Conservation (phyloP, 495 filamentous ascomycete genomes). For the Penicillium canariense region DNA sequence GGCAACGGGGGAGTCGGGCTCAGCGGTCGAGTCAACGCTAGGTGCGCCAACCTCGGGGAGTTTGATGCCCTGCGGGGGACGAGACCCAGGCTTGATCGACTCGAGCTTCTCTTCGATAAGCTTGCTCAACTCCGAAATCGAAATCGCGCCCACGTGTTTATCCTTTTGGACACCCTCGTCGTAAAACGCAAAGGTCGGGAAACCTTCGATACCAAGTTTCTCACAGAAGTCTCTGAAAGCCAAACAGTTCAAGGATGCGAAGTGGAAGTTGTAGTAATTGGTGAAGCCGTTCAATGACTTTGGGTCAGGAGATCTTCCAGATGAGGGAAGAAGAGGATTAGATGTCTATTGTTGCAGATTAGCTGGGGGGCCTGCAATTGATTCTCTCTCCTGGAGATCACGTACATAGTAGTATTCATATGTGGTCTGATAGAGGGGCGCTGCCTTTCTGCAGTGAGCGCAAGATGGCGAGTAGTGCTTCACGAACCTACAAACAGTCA, state of each 20-base stretch:
- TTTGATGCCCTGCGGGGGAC: constrained; percentile 60
- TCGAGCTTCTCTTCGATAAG: constrained; percentile 80
- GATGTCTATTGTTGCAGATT: constrained; percentile 56
- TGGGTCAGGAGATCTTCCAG: constrained; percentile 40
- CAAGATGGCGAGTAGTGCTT: constrained; percentile 78
- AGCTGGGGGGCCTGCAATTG: constrained; percentile 7
- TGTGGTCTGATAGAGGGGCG: constrained; percentile 85
- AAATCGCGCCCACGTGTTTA: constrained; percentile 56
- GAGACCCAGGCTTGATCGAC: constrained; percentile 71
- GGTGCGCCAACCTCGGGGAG: constrained; percentile 59
- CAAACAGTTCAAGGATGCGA: constrained; percentile 80
- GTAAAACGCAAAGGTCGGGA: constrained; percentile 75
- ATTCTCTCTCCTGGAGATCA: not conserved
- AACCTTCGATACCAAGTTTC: constrained; percentile 60
- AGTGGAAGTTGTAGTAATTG: constrained; percentile 84
- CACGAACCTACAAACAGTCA: constrained; percentile 56
- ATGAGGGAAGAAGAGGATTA: constrained; percentile 55
- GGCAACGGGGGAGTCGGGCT: constrained; percentile 43
- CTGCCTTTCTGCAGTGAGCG: constrained; percentile 73
- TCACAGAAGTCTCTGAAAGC: constrained; percentile 73
- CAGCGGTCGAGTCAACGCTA: constrained; percentile 45
- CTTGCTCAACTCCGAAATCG: constrained; percentile 57
- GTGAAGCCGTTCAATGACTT: constrained; percentile 62
- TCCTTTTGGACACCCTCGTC: constrained; percentile 73
- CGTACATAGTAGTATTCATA: constrained; percentile 89